These are phyloP conservation scores for Eleusine coracana DNA, from an alignment of 176 grass and related monocot species.

Conservation along the genomic window DNA sequence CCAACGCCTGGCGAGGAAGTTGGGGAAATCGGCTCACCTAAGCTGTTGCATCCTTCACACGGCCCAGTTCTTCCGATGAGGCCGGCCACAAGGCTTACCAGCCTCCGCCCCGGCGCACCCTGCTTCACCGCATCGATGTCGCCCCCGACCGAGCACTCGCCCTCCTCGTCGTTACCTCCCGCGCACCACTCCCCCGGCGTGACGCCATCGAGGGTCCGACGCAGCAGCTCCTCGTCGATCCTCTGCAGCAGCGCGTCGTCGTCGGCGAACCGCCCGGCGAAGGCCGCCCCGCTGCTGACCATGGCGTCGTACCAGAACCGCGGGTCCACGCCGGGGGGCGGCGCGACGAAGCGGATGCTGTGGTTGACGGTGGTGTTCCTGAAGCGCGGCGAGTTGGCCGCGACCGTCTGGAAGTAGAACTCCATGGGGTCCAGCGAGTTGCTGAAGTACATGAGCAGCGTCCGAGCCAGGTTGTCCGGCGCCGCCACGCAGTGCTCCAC, in stretches of 20 bases:
- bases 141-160: conserved; percentile 45
- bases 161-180: conserved; percentile 18
- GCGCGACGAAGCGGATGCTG: conserved; percentile 34
- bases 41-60: conserved; percentile 25
- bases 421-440: conserved; percentile 46
- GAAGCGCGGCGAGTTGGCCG: conserved; percentile 55
- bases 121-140: conserved; percentile 48
- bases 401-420: conserved; percentile 69
- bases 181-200: conserved; percentile 59
- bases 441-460: conserved; percentile 69
- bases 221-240: conserved; percentile 56
- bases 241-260: conserved; percentile 60
- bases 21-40: neutral
- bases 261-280: conserved; percentile 49
- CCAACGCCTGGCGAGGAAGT: neutral
- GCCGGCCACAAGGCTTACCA: conserved; percentile 33
- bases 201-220: conserved; percentile 38
- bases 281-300: conserved; percentile 48
- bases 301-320: conserved; percentile 43
- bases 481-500: conserved; percentile 55
- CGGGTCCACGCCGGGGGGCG: neutral
- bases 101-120: conserved; percentile 31
- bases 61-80: conserved; percentile 22
- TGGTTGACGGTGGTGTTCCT: conserved; percentile 58
- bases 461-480: conserved; percentile 59